Evolutionary conservation across 768 basidiomycete species (phyloP).

Genomic region (Austroboletus festivus): DNA sequence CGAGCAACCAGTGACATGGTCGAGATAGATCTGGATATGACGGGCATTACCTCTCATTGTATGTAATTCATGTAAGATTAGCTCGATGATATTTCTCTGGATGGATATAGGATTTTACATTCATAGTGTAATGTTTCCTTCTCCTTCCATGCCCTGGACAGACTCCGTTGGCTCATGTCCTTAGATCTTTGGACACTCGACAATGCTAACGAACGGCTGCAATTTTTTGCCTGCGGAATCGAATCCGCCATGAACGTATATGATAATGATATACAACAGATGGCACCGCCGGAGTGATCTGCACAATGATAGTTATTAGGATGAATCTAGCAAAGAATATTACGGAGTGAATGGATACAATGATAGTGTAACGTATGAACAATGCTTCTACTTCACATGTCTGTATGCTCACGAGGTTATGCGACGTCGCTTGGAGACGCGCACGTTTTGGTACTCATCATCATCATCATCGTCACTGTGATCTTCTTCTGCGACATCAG

Average conservation of each 20-base stretch:
- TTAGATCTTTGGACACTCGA: no score
- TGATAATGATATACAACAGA: neutral
- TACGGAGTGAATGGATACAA: conserved; percentile 28
- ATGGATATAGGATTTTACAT: no score
- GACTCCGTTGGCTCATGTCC: no score
- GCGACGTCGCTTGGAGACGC: conserved; percentile 30
- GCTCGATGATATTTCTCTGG: no score
- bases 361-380: conserved; percentile 24
- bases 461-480: conserved; percentile 36
- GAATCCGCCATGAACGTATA: no score
- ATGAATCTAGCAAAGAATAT: conserved; percentile 29
- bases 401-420: conserved; percentile 22
- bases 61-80: neutral
- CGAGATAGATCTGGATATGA: no score
- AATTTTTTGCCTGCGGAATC: no score
- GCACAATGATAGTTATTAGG: conserved; percentile 24
- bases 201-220: no score
- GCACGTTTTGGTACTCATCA: conserved; percentile 33
- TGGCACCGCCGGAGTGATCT: conserved; percentile 6
- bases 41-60: neutral
- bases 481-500: conserved; percentile 37
- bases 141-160: no score
- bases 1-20: no score
- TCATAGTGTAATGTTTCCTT: no score
- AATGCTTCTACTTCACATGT: conserved; percentile 19